Percentiles rank a stretch among this genome's conserved stretches.
Evolutionary conservation across 345 rosid species (phyloP).

Genomic region (Hypericum perforatum): DNA sequence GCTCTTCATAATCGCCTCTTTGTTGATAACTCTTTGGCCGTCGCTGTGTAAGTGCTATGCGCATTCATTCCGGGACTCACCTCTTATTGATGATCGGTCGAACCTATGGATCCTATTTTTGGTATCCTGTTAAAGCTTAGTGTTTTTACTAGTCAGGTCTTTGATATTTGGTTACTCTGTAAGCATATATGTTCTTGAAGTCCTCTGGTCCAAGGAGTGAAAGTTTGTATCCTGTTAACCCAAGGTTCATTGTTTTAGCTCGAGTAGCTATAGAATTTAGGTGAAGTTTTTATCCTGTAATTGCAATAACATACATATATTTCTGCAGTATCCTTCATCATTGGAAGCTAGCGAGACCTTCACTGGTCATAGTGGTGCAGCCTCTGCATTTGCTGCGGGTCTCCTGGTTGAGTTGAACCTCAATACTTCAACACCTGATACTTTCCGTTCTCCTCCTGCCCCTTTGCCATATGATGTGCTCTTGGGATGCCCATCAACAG

Average conservation of each 20-base stretch:
- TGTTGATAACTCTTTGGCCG: no score
- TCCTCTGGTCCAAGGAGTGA: no score
- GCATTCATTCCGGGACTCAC: no score
- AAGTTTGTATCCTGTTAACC: neutral
- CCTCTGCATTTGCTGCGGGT: constrained; percentile 28
- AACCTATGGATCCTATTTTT: no score
- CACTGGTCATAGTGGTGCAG: constrained; percentile 13
- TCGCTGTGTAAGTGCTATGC: no score
- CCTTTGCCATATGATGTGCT: constrained; percentile 22
- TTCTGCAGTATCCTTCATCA: constrained; percentile 24
- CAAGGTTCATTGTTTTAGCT: neutral
- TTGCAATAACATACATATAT: constrained; percentile 8
- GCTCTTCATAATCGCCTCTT: no score
- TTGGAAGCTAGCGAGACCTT: constrained; percentile 19
- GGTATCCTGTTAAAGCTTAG: no score
- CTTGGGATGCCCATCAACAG: constrained; percentile 18
- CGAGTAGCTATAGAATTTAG: neutral
- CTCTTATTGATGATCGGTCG: no score
- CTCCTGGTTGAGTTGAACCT: constrained; percentile 48
- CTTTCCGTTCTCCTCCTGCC: constrained; percentile 23
- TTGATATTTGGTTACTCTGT: no score
- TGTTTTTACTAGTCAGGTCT: no score
- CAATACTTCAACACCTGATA: constrained; percentile 25
- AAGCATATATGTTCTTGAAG: no score
- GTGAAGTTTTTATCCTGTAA: constrained; percentile 8